Base-by-base conservation (phyloP, 2,329 filamentous ascomycete genomes). In the Orbilia quercus region DNA sequence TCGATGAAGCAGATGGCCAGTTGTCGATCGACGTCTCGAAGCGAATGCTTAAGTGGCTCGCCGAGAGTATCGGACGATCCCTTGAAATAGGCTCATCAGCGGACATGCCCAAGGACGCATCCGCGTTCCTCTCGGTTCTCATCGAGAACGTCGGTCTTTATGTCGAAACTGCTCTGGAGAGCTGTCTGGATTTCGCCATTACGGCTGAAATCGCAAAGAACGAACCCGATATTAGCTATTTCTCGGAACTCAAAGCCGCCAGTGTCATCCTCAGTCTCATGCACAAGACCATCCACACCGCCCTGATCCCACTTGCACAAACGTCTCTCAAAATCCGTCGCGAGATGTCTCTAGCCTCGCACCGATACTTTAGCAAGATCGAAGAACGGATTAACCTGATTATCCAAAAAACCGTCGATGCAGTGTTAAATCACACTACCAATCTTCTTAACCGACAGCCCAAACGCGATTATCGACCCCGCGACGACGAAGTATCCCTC, bases 21-120 rank as follows among this genome's bases (percentile, higher is more conserved):
- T 83, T 98, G 23, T 94, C 89, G 76, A 84, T 96, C 2, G 84
- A 88, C n/a, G 92, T 91, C 80, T 91, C 93, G n/a, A 98, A 98
- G 82, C 87, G 95, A 66, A 99, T 99, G 93, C 86, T 99, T 72
- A 96, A 91, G 79, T 99, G 95, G 95, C 84, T 99, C 42, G 95
- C 95, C 1, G 95, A 99, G 83, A 92, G 91, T 75, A 94, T 99
- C 22, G 91, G 95, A 40, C 86, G 95, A 75, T 92, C 92, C 0
- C 84, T 99, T 7, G 95, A 99, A 80, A 84, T 99, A n/a, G 92
- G 91, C 22, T 90, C 91, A 22, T 89, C 89, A 57, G 90, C 86
- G 66, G 95, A 99, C 77, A 97, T 92, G 2, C 76, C 74, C 0
- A 74, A 74, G 40, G 74, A 75, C 23, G 62, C 66, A 2, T 72